Conservation (phyloP, 148 eudicot genomes). For the Agrostemma githago region DNA sequence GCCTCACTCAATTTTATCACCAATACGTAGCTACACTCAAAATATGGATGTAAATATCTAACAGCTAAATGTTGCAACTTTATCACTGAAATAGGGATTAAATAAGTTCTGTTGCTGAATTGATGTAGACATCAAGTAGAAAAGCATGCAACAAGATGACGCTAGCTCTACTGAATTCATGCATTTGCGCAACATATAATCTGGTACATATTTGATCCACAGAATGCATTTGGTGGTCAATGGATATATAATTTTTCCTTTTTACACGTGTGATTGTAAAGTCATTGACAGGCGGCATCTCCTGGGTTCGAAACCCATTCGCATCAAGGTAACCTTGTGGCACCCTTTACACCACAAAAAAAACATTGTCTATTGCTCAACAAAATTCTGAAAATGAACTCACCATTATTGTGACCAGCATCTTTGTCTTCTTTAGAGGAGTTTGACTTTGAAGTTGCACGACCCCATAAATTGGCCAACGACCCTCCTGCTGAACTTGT, state of each 20-base stretch:
- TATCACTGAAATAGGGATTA: not conserved
- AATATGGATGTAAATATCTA: not conserved
- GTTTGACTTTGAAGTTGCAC: slow-evolving; percentile 64
- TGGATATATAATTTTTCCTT: not conserved
- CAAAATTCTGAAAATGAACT: slow-evolving; percentile 9
- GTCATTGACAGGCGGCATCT: not conserved
- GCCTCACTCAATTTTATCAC: not conserved
- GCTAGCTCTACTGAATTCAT: too few relatives aligned
- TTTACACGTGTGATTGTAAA: not conserved
- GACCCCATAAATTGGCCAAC: slow-evolving; percentile 83
- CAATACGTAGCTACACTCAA: not conserved
- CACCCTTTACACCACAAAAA: not conserved
- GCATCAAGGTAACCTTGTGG: not conserved
- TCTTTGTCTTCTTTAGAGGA: slow-evolving; percentile 33
- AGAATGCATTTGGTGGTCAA: not conserved
- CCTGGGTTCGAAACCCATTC: not conserved
- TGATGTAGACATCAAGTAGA: not conserved
- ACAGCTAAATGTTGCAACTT: not conserved
- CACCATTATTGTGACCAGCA: slow-evolving; percentile 44
- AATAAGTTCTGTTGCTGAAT: not conserved
- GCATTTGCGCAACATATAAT: not conserved
- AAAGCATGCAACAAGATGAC: not conserved
- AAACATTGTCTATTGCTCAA: not conserved
- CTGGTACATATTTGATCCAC: not conserved
- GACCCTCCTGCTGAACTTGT: slow-evolving; percentile 56